Evolutionary conservation across 805 yeast genomes (phyloP).

Genomic region (Candida insectorum): DNA sequence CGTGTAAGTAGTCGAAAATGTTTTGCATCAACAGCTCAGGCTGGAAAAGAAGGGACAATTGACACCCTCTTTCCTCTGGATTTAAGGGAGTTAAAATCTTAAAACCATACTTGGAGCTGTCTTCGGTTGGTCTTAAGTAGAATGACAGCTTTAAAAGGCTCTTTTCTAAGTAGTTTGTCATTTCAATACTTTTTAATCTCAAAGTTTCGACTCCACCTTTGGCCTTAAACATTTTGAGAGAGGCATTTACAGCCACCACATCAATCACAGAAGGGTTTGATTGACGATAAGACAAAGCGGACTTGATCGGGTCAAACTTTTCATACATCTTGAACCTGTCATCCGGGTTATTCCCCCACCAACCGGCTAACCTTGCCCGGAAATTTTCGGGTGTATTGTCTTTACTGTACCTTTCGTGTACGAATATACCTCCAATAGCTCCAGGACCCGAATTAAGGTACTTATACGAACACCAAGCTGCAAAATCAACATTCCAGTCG

Average conservation of each 20-base stretch:
- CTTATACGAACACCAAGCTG: conserved; percentile 92
- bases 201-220: conserved; percentile 63
- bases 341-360: conserved; percentile 89
- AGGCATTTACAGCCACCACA: conserved; percentile 66
- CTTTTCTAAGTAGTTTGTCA: conserved; percentile 57
- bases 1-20: conserved; percentile 48
- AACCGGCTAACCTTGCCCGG: conserved; percentile 80
- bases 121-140: conserved; percentile 31
- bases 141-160: conserved; percentile 44
- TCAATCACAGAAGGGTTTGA: conserved; percentile 89
- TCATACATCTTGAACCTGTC: conserved; percentile 80
- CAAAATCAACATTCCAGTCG: conserved; percentile 90
- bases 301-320: conserved; percentile 71
- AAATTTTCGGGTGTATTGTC: conserved; percentile 26
- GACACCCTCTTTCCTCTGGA: conserved; percentile 67
- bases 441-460: conserved; percentile 94
- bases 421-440: conserved; percentile 81
- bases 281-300: conserved; percentile 86
- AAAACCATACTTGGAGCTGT: conserved; percentile 39
- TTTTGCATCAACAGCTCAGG: conserved; percentile 54
- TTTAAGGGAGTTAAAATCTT: conserved; percentile 71
- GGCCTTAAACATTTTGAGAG: conserved; percentile 57
- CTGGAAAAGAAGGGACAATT: conserved; percentile 68
- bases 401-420: conserved; percentile 52
- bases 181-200: conserved; percentile 50